These are phyloP conservation scores for Saprolegnia parasitica DNA, from an alignment of 352 stramenopile species.

Conservation along the genomic window DNA sequence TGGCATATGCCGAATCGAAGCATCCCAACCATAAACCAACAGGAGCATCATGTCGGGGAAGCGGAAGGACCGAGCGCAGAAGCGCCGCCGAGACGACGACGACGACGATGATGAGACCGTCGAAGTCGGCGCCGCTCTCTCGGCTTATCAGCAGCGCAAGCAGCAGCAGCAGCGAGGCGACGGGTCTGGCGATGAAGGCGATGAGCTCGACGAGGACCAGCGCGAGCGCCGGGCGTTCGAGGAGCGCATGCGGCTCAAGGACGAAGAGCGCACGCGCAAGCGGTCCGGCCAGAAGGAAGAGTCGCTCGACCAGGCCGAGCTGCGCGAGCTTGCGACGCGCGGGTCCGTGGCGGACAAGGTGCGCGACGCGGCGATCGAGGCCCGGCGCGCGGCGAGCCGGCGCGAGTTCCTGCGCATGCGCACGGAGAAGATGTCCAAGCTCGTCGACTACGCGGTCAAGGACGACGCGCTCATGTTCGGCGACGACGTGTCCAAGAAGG, in stretches of 20 bases:
- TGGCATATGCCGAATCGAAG: neutral
- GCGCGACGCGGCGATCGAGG: constrained; percentile 52
- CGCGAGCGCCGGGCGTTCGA: constrained; percentile 77
- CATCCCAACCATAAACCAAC: constrained; percentile 1
- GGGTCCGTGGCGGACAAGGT: constrained; percentile 49
- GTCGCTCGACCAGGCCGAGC: constrained; percentile 50
- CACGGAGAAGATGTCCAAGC: constrained; percentile 94
- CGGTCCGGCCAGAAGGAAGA: constrained; percentile 40
- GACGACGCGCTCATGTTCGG: constrained; percentile 83
- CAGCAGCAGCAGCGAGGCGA: constrained; percentile 43
- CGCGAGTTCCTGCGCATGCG: constrained; percentile 97
- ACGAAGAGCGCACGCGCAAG: constrained; percentile 69
- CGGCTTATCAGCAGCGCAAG: constrained; percentile 42
- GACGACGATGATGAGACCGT: constrained; percentile 20
- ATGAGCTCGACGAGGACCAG: constrained; percentile 30
- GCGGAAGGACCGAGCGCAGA: constrained; percentile 25
- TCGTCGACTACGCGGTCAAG: constrained; percentile 85
- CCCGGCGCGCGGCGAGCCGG: constrained; percentile 88
- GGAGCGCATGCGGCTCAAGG: constrained; percentile 62
- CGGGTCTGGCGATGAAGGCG: constrained; percentile 30
- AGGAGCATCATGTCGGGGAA: constrained; percentile 1
- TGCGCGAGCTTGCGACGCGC: constrained; percentile 74
- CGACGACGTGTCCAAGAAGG: constrained; percentile 55
- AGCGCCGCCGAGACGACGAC: constrained; percentile 28
- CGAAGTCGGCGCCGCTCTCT: constrained; percentile 30